Conservation (phyloP, 1,284 basidiomycete genomes). For the Taiwanofungus camphoratus region DNA sequence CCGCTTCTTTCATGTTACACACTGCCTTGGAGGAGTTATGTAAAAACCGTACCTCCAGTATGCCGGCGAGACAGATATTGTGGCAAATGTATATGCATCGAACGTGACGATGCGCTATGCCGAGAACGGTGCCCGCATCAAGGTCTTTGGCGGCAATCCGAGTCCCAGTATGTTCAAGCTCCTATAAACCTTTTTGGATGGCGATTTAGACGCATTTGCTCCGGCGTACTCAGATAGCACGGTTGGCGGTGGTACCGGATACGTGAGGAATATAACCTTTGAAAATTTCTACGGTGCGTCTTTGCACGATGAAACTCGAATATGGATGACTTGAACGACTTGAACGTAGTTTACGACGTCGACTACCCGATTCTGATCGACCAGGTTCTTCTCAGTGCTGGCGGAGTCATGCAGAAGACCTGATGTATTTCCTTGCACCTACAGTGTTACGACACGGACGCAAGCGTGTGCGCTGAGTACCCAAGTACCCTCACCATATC, state of each 20-base stretch:
- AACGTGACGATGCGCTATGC: conserved; percentile 57
- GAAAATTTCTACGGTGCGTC: conserved; percentile 33
- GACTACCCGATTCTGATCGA: conserved; percentile 53
- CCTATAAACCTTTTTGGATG: background rate
- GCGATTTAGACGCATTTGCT: background rate
- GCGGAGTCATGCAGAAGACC: no score
- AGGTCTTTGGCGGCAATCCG: conserved; percentile 52
- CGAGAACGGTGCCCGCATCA: conserved; percentile 63
- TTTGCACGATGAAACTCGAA: background rate
- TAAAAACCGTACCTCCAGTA: conserved; percentile 31
- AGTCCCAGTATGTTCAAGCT: conserved; percentile 17
- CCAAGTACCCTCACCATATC: conserved; percentile 46
- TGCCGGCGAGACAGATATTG: conserved; percentile 56
- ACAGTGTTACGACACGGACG: conserved; percentile 50
- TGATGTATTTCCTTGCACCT: no score
- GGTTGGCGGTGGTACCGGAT: conserved; percentile 51
- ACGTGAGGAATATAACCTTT: conserved; percentile 54
- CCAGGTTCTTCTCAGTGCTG: conserved; percentile 30
- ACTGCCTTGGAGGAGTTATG: background rate
- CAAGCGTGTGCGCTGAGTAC: conserved; percentile 40
- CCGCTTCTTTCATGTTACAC: conserved; percentile 28
- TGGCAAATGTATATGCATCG: conserved; percentile 54
- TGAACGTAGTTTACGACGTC: conserved; percentile 37
- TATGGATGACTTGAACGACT: background rate
- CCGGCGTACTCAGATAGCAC: conserved; percentile 20